phyloP scores from a whole-genome alignment of 768 basidiomycete species.

The Auricularia cornea region DNA sequence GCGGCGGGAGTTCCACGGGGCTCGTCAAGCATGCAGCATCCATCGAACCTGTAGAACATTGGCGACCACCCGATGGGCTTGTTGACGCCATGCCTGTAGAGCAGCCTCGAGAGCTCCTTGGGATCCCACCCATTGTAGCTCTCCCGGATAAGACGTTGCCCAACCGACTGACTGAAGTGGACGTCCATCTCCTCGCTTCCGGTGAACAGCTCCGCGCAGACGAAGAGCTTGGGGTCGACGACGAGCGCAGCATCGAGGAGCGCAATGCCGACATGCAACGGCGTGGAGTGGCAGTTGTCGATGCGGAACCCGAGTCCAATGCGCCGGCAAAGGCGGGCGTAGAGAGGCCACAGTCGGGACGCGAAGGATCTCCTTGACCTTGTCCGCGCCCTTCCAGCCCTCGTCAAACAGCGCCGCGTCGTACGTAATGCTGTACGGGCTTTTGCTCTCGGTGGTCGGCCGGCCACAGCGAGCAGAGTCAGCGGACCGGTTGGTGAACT shows the following conservation, averaged over 20 bases:
- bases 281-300: conserved; percentile 98
- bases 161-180: conserved; percentile 79
- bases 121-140: conserved; percentile 87
- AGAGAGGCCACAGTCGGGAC: conserved; percentile 78
- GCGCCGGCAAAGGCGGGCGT: conserved; percentile 77
- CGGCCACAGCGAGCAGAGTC: no score
- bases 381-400: conserved; percentile 32
- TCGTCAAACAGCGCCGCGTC: conserved; percentile 62
- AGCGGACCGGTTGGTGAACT: no score
- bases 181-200: conserved; percentile 92
- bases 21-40: conserved; percentile 77
- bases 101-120: conserved; percentile 80
- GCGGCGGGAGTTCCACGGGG: conserved; percentile 57
- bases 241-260: conserved; percentile 89
- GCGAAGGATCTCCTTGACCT: conserved; percentile 56
- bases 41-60: conserved; percentile 71
- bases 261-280: conserved; percentile 88
- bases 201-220: conserved; percentile 95
- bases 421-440: conserved; percentile 90
- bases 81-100: conserved; percentile 85
- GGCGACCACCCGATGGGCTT: conserved; percentile 77
- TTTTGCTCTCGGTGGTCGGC: conserved; percentile 71
- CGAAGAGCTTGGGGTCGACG: conserved; percentile 86
- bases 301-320: conserved; percentile 96
- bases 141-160: conserved; percentile 88